Base-by-base conservation (phyloP, 1,284 basidiomycete genomes). In the Rhizoctonia solani region DNA sequence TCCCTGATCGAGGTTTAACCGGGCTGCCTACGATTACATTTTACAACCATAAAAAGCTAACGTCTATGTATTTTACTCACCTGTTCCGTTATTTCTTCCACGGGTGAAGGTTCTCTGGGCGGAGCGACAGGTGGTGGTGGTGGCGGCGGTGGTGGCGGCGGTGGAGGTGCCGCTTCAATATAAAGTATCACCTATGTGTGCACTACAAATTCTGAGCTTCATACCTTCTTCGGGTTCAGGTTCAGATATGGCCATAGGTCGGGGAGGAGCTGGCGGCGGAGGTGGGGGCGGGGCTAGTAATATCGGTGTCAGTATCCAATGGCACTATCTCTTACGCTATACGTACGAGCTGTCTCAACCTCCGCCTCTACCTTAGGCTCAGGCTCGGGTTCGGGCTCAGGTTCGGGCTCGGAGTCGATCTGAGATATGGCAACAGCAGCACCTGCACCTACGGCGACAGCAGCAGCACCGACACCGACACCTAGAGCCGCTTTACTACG, bases 401-500 rank as follows among this genome's bases (percentile, higher is more conserved):
- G 73, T 44, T 79, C 76, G 21, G 74, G 75, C 66, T 80, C 78
- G 0, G 74, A 75, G 34, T 77, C 77, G 8, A 72, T 19, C n/a
- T 61, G 49, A 30, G 66, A 32, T 1, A 52, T 30, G 2, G 69
- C 67, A 4, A 69, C 50, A 30, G 65, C 46, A 32, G 59, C 44
- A 29, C 50, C 19, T 49, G 69, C 52, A 67, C 71, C n/a, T n/a
- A n/a, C n/a, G n/a, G n/a, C 39, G 67, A 77, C 75, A 19, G 74
- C 76, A 29, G 77, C 77, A 65, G 75, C 79, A 34, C 77, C 77
- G 66, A 77, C 77, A 25, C 78, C 79, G 25, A 75, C 68, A 34
- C 73, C 74, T 0, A 77, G 76, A 1, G 89, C 89, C 49, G 82
- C 80, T 50, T 81, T 81, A 72, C 90, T 92, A 27, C 79, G 81